These are phyloP conservation scores for Dalbergia cultrata DNA, from an alignment of 306 rosid species.

Conservation along the genomic window DNA sequence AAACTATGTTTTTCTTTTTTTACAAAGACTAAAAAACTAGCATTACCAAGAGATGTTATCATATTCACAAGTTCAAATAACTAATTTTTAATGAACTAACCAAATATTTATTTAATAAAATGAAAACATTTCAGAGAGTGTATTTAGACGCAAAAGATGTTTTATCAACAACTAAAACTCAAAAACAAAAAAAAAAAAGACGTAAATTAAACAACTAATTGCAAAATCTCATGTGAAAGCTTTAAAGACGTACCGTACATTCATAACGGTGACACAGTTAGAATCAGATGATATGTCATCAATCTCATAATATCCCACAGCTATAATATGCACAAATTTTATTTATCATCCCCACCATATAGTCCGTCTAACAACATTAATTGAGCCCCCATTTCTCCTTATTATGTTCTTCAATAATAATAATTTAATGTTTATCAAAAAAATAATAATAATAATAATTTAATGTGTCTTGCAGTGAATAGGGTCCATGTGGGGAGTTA, in stretches of 20 bases:
- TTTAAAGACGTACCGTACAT: not conserved
- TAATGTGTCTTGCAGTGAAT: not conserved
- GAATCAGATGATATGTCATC: not conserved
- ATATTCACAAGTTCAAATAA: not conserved
- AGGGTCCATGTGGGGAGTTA: constrained; percentile 9
- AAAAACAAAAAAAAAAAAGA: not conserved
- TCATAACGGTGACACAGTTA: not conserved
- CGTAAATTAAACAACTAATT: not conserved
- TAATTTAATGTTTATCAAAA: no score
- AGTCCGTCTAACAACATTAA: not conserved
- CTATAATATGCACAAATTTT: not conserved
- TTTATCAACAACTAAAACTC: not conserved
- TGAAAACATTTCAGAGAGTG: not conserved
- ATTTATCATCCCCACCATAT: not conserved
- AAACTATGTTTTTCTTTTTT: no score
- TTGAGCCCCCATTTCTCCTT: not conserved
- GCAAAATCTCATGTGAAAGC: not conserved
- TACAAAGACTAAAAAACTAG: no score
- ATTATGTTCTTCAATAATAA: not conserved
- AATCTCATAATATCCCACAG: not conserved
- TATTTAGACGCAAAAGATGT: not conserved
- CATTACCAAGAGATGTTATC: no score
- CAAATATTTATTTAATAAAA: not conserved
- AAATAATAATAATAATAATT: not conserved
- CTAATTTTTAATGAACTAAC: not conserved